phyloP scores from a whole-genome alignment of 306 rosid genomes.

The Inga leiocalycina region DNA sequence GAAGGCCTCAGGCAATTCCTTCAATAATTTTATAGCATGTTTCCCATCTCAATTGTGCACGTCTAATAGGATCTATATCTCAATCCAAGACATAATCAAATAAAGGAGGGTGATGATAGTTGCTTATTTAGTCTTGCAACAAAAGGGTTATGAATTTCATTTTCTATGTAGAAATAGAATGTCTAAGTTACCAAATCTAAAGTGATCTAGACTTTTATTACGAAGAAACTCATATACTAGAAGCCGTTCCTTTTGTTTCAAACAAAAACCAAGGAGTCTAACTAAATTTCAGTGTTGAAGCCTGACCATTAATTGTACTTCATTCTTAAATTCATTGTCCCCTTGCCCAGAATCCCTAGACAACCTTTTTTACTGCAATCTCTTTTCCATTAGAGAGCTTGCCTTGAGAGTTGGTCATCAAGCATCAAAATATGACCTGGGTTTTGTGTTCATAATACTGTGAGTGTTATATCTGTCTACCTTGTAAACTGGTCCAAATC shows the following conservation, averaged over 20 bases:
- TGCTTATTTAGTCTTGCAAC: background rate
- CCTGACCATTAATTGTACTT: constrained; percentile 46
- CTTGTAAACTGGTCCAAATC: constrained; percentile 66
- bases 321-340: constrained; percentile 54
- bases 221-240: constrained; percentile 61
- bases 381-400: constrained; percentile 32
- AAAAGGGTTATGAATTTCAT: background rate
- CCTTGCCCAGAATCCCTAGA: constrained; percentile 47
- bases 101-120: background rate
- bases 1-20: constrained; percentile 44
- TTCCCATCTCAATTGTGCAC: constrained; percentile 36
- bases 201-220: constrained; percentile 49
- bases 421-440: background rate
- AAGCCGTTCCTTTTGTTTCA: constrained; percentile 47
- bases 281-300: constrained; percentile 62
- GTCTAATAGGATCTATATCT: constrained; percentile 36
- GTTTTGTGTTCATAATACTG: background rate
- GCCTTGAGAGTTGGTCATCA: constrained; percentile 41
- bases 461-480: constrained; percentile 25
- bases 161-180: background rate
- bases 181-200: constrained; percentile 42
- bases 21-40: constrained; percentile 35
- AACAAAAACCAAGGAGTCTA: constrained; percentile 53
- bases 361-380: constrained; percentile 52
- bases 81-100: constrained; percentile 3